phyloP scores from a whole-genome alignment of 345 rosid species.

The Eucalyptus pauciflora region DNA sequence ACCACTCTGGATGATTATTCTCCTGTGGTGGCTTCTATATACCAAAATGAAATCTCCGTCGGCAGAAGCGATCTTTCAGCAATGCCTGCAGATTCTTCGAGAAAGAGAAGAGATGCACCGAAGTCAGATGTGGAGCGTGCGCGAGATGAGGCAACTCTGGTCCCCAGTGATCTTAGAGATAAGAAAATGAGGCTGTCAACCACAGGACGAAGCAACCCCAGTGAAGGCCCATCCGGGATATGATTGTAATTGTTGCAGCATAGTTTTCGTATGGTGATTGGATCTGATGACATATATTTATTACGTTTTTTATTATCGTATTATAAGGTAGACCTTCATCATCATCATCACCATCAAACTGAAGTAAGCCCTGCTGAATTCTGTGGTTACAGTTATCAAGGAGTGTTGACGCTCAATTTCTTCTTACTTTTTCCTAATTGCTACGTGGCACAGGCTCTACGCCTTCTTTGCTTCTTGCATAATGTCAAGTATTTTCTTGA shows the following conservation, averaged over 20 bases:
- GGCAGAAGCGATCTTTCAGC: not conserved
- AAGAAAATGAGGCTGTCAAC: not conserved
- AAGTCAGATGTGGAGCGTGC: not conserved
- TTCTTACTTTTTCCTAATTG: not conserved
- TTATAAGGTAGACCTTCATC: not conserved
- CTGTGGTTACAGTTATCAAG: not conserved
- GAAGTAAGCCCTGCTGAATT: not conserved
- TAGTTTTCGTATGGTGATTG: not conserved
- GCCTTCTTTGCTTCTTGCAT: not conserved
- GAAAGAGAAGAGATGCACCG: not conserved
- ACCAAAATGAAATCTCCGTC: constrained; percentile 7
- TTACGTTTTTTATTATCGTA: too few species aligned
- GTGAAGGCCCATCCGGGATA: not conserved
- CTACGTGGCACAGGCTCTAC: not conserved
- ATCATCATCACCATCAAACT: too few species aligned
- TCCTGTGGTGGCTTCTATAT: constrained; percentile 36
- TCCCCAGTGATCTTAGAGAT: not conserved
- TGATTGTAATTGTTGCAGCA: not conserved
- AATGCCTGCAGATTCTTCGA: not conserved
- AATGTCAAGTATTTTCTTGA: not conserved
- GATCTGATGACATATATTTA: too few species aligned
- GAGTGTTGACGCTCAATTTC: not conserved
- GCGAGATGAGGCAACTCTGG: not conserved
- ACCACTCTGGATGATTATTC: constrained; percentile 43
- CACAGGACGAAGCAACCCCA: not conserved